Conservation (phyloP, 805 yeast species). For the Priceomyces fermenticarens region DNA sequence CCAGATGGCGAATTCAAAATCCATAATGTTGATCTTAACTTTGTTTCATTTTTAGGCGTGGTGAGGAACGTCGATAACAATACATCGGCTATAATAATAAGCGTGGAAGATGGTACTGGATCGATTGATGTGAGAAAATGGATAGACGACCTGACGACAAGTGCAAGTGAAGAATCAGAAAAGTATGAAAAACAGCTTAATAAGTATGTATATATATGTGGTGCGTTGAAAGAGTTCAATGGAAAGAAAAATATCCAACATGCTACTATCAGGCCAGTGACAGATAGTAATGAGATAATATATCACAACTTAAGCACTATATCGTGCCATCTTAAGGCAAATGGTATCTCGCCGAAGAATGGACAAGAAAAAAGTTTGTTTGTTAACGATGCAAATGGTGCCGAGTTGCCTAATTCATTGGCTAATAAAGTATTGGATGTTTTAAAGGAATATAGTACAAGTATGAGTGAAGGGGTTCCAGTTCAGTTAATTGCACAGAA, state of each 20-base stretch:
- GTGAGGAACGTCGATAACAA: slow-evolving; percentile 62
- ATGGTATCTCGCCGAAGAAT: slow-evolving; percentile 37
- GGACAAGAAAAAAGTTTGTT: slow-evolving; percentile 22
- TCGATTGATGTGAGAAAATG: slow-evolving; percentile 62
- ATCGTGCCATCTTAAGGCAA: slow-evolving; percentile 52
- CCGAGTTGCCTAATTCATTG: slow-evolving; percentile 13
- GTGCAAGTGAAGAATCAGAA: slow-evolving; percentile 27
- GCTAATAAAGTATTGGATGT: slow-evolving; percentile 48
- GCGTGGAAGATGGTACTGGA: slow-evolving; percentile 77
- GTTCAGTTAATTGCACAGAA: slow-evolving; percentile 57
- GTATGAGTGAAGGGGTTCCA: slow-evolving; percentile 78
- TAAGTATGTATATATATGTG: slow-evolving; percentile 57
- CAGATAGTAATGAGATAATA: slow-evolving; percentile 64
- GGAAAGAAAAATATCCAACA: slow-evolving; percentile 64
- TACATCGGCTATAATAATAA: slow-evolving; percentile 52
- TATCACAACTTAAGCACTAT: slow-evolving; percentile 68
- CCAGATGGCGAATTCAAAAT: slow-evolving; percentile 68
- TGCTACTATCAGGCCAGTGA: slow-evolving; percentile 54
- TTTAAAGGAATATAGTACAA: slow-evolving; percentile 47
- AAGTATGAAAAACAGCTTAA: slow-evolving; percentile 41
- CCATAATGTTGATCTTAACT: slow-evolving; percentile 57
- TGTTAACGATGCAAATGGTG: slow-evolving; percentile 24
- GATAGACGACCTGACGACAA: slow-evolving; percentile 36
- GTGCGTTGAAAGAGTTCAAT: slow-evolving; percentile 51
- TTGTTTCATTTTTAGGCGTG: slow-evolving; percentile 66